Percentiles rank a stretch among this genome's conserved stretches.
phyloP scores from a whole-genome alignment of 352 stramenopile genomes.

The Phytophthora aleatoria region DNA sequence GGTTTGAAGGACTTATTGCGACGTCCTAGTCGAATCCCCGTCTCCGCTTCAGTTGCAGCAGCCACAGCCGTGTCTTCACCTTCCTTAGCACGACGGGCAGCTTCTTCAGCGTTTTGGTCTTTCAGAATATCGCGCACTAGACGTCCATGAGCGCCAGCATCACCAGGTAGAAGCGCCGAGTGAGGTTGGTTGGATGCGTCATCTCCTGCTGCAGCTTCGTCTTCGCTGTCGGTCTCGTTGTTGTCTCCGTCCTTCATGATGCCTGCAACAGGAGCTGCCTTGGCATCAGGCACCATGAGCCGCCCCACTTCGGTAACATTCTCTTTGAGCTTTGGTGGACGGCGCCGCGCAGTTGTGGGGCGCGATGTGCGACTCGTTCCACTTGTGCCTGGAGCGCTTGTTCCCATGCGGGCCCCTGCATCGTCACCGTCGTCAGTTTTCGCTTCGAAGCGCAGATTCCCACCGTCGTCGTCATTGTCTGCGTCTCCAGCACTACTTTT shows the following conservation, averaged over 20 bases:
- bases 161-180: conserved; percentile 35
- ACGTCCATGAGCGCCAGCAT: conserved; percentile 60
- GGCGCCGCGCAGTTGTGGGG: conserved; percentile 84
- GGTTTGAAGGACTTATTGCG: conserved; percentile 83
- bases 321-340: conserved; percentile 88
- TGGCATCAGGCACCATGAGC: conserved; percentile 77
- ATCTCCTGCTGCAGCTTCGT: conserved; percentile 48
- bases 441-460: conserved; percentile 48
- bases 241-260: conserved; percentile 89
- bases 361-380: conserved; percentile 74
- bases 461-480: conserved; percentile 56
- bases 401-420: conserved; percentile 16
- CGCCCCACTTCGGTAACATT: conserved; percentile 82
- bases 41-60: conserved; percentile 63
- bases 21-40: conserved; percentile 71
- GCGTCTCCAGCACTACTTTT: conserved; percentile 35
- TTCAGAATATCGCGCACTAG: conserved; percentile 88
- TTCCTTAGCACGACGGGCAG: conserved; percentile 66
- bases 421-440: conserved; percentile 48
- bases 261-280: conserved; percentile 69
- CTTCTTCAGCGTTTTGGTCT: conserved; percentile 73
- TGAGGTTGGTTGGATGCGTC: conserved; percentile 37
- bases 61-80: conserved; percentile 58
- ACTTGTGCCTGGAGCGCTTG: conserved; percentile 49
- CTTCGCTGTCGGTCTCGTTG: conserved; percentile 69